Evolutionary conservation across 805 yeast species (phyloP).

Genomic region (Metschnikowia borealis): DNA sequence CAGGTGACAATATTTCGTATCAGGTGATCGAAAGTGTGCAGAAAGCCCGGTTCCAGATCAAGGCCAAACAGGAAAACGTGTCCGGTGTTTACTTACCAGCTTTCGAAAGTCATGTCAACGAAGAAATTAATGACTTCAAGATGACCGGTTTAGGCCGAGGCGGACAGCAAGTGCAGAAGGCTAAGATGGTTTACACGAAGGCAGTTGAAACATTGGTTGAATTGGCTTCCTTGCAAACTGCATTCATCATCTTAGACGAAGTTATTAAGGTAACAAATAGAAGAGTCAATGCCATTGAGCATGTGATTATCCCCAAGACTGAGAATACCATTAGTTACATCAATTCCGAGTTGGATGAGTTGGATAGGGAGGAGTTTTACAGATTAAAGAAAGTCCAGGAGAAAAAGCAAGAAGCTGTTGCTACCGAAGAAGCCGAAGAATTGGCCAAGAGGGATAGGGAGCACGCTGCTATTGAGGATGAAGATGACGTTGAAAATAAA

Average conservation of each 20-base stretch:
- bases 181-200: constrained; percentile 86
- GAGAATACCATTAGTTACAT: constrained; percentile 90
- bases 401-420: constrained; percentile 80
- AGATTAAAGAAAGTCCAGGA: constrained; percentile 94
- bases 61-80: constrained; percentile 92
- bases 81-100: constrained; percentile 94
- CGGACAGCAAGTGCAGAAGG: constrained; percentile 96
- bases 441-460: constrained; percentile 17
- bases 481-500: constrained; percentile 6
- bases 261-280: constrained; percentile 97
- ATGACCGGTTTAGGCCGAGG: constrained; percentile 97
- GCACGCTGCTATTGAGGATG: constrained; percentile 15
- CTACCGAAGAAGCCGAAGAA: constrained; percentile 57
- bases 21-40: constrained; percentile 95
- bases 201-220: constrained; percentile 98
- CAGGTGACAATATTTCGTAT: constrained; percentile 92
- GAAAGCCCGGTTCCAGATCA: constrained; percentile 83
- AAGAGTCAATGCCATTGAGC: constrained; percentile 98
- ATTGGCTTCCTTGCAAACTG: constrained; percentile 93
- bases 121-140: constrained; percentile 86
- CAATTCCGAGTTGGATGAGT: constrained; percentile 93
- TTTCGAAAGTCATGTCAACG: constrained; percentile 80
- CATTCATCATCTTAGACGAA: constrained; percentile 93
- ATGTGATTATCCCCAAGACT: constrained; percentile 95
- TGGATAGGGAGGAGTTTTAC: constrained; percentile 97